phyloP scores from a whole-genome alignment of 2,329 filamentous ascomycete species.

The Penicillium fuscoglaucum region DNA sequence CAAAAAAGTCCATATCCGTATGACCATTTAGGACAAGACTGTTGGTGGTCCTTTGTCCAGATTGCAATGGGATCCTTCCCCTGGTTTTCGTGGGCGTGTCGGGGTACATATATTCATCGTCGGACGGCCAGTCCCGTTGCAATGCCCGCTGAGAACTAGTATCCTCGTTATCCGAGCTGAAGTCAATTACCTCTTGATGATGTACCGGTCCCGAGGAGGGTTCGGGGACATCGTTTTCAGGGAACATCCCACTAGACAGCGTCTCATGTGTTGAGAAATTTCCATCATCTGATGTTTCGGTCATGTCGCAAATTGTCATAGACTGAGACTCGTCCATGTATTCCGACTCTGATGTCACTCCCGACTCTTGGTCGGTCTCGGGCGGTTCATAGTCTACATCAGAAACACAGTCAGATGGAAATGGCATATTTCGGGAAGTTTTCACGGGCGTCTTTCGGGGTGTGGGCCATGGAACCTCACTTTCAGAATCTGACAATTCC shows the following conservation, averaged over 20 bases:
- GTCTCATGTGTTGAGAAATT: conserved; percentile 2
- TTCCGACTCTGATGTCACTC: background rate
- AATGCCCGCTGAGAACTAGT: background rate
- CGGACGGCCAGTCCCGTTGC: background rate
- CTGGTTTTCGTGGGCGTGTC: background rate
- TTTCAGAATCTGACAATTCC: conserved; percentile 2
- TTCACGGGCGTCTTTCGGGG: background rate
- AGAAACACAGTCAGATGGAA: background rate
- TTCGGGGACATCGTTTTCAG: background rate
- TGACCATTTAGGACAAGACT: background rate
- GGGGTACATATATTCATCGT: background rate
- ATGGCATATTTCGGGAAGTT: background rate
- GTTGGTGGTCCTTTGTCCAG: background rate
- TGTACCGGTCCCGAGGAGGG: too few relatives aligned
- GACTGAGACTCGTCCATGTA: background rate
- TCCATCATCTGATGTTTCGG: background rate
- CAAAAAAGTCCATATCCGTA: background rate
- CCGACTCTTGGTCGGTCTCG: background rate
- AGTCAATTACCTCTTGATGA: background rate
- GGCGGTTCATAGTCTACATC: background rate
- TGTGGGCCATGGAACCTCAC: background rate
- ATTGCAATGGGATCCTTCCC: background rate
- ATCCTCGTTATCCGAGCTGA: background rate
- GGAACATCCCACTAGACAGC: background rate
- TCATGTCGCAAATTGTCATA: background rate